Evolutionary conservation across 495 filamentous ascomycete genomes (phyloP), one percentile per base, ranked within the genome.

Genomic region (Hypoxylon subgilvum): DNA sequence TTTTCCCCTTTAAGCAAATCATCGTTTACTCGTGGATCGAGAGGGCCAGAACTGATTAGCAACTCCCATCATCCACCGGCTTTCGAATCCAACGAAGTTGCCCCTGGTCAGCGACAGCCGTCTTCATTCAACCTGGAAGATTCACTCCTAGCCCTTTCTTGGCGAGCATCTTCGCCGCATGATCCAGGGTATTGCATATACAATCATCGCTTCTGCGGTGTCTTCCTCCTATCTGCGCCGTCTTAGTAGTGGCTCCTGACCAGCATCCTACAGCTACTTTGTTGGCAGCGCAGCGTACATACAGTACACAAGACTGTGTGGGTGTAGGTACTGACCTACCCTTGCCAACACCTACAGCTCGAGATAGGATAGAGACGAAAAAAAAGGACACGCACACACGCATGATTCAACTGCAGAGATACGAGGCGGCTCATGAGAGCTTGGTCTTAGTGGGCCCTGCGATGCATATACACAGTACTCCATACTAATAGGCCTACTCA

Each of bases 381-480:
- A 5, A 59, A 54, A 51, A 54, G 61, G 50, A 64, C 61, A 64
- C 61, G 61, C 61, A 57, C 45, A 49, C 61, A 64, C 61, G 61
- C 61, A 64, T 64, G 54, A 43, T 63, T 64, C 14, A 38, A 58
- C 54, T 64, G 61, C 61, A 64, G 40, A 59, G 61, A 64, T 64
- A 64, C 61, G 61, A 64, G 50, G 54, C 61, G 53, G 61, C 54
- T 64, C 45, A 59, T 54, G 50, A 55, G 39, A 59, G 61, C 61
- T 51, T 51, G 43, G 14, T 41, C 44, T 9, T 40, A 59, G 61
- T 64, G 54, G 54, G 31, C 54, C 55, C 45, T 46, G 44, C 49
- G 42, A 58, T 46, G 61, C 61, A 54, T 49, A 53, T 30, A 53
- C 54, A 44, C n/a, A n/a, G n/a, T n/a, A n/a, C n/a, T n/a, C n/a